These are phyloP conservation scores for Mallotus repandus DNA, from an alignment of 441 rosid genomes.

Conservation along the genomic window DNA sequence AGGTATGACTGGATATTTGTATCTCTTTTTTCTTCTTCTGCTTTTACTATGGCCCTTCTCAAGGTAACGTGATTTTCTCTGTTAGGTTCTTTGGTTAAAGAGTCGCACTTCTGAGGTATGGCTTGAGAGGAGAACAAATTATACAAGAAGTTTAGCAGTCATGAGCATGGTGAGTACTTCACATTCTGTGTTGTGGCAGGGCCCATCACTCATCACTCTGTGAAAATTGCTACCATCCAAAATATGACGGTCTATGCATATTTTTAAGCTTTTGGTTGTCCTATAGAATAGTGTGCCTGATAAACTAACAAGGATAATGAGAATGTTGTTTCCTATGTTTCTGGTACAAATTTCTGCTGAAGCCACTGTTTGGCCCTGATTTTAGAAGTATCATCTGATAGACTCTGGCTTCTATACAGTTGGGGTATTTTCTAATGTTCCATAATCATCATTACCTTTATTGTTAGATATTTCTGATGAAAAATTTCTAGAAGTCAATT, in stretches of 20 bases:
- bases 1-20: conserved; percentile 44
- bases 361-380: not conserved
- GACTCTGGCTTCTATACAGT: not conserved
- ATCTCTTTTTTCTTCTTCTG: conserved; percentile 16
- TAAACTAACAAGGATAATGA: not conserved
- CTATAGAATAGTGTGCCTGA: not conserved
- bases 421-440: not conserved
- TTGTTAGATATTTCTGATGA: not conserved
- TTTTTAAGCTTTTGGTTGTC: not conserved
- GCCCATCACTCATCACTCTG: not conserved
- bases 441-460: not conserved
- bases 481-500: not conserved
- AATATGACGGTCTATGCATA: not conserved
- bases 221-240: not conserved
- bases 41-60: conserved; percentile 18
- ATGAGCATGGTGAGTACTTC: conserved; percentile 93
- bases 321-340: not conserved
- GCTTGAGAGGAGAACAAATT: conserved; percentile 98
- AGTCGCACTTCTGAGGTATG: conserved; percentile 98
- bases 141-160: conserved; percentile 96
- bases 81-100: conserved; percentile 98
- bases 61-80: conserved; percentile 25
- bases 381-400: not conserved
- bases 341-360: not conserved
- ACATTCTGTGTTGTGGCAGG: not conserved